Conservation (phyloP, 129 eudicot genomes). For the Centella asiatica region DNA sequence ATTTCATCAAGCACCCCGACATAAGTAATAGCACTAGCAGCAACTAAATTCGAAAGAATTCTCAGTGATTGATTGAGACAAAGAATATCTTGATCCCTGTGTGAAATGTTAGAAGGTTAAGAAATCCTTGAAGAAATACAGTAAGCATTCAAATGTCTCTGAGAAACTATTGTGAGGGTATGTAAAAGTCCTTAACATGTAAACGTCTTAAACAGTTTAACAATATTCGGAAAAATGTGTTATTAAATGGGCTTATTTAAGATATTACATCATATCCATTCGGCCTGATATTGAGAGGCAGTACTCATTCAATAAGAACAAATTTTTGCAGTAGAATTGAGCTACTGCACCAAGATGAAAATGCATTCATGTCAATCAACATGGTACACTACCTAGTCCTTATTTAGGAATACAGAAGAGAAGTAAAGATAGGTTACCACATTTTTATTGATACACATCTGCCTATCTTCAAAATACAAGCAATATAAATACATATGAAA, state of each 20-base stretch:
- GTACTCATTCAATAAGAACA: neutral
- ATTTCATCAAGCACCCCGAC: conserved; percentile 70
- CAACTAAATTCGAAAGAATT: conserved; percentile 72
- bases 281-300: neutral
- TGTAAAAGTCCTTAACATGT: neutral
- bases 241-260: no score
- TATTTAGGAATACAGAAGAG: neutral
- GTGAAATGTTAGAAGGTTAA: conserved; percentile 7
- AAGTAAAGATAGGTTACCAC: neutral
- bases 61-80: conserved; percentile 63
- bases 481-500: neutral
- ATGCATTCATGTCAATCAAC: neutral
- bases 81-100: conserved; percentile 69
- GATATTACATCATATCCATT: neutral
- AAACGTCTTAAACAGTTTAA: no score
- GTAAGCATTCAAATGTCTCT: neutral
- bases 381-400: neutral
- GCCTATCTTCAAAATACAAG: neutral
- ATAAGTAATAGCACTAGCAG: conserved; percentile 68
- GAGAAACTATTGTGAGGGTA: neutral
- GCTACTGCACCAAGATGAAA: neutral
- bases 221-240: no score
- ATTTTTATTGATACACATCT: neutral
- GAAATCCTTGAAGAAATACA: neutral
- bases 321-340: no score